Percentiles rank a stretch among this genome's conserved stretches.
Conservation (phyloP, 345 rosid genomes). For the Microthlaspi erraticum region DNA sequence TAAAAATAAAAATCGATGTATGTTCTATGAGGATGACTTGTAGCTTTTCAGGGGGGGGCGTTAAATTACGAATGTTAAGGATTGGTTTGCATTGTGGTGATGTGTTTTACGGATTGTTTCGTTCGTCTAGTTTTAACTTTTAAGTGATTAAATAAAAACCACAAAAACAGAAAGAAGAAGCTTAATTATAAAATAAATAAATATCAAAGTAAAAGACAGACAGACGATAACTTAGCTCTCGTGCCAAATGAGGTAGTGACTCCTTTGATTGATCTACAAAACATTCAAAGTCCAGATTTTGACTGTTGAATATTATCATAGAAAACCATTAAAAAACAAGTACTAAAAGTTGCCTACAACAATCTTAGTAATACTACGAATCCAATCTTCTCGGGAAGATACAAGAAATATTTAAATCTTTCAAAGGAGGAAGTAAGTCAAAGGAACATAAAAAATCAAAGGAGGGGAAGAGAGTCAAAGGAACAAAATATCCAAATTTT, state of each 20-base stretch:
- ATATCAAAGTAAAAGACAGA: background rate
- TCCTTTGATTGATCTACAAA: conserved; percentile 19
- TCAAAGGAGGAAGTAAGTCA: conserved; percentile 35
- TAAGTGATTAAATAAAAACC: background rate
- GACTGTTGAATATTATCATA: conserved; percentile 40
- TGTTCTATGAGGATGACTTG: background rate
- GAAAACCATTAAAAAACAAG: background rate
- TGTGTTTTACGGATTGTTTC: background rate
- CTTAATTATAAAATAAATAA: background rate
- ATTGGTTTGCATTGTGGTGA: background rate
- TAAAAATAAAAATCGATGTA: background rate
- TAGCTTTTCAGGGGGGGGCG: background rate
- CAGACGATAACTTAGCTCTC: conserved; percentile 16
- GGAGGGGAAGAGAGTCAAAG: conserved; percentile 39
- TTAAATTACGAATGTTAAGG: background rate
- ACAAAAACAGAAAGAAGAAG: background rate
- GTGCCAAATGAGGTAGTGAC: conserved; percentile 29
- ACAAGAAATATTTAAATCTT: background rate
- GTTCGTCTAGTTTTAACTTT: background rate
- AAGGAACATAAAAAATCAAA: conserved; percentile 30
- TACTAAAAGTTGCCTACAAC: conserved; percentile 28
- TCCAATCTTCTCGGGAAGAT: conserved; percentile 38
- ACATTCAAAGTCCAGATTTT: conserved; percentile 43
- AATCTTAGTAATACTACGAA: conserved; percentile 3
- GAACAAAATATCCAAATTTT: conserved; percentile 38